Base-by-base conservation (phyloP, 1,139 yeast genomes). In the Diutina ranongensis region DNA sequence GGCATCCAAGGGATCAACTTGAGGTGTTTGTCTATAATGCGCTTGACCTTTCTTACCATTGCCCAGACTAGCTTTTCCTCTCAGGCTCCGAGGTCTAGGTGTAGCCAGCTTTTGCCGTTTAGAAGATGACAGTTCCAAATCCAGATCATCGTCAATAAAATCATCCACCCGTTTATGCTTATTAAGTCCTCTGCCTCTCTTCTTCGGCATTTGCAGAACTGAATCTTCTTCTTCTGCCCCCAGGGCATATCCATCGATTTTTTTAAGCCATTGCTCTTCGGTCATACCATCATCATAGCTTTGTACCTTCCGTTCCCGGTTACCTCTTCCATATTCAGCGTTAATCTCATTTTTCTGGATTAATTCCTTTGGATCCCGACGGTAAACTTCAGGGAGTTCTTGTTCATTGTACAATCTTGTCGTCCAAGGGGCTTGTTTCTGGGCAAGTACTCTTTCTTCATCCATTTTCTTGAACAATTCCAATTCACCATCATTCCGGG, bases 241-340 rank as follows among this genome's bases (percentile, higher is more conserved):
- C 42, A 38, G 42, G n/a, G 32, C 42, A n/a, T 38, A 38, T 1
- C 74, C 76, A 44, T 78, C 83, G 48, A 78, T 75, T 52, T 76
- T 76, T 55, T 65, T 70, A 49, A 83, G 64, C 92, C 92, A 83
- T 59, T 83, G 88, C 50, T 81, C 89, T 60, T 83, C 94, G 3
- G 87, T 76, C 54, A 83, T 62, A 49, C 80, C 76, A 56, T 82
- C 89, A 52, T 80, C 85, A 55, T 83, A 83, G 4, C 21, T n/a
- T 7, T 64, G 62, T 1, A 74, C 72, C 5, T 69, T 65, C 45
- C 85, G 74, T 55, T 81, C 86, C 60, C 89, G 72, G 22, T 73
- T 74, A 45, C 83, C 83, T 57, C 85, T 72, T 8, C 80, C 80
- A 47, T 76, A 74, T 25, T 71, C 80, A 4, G 32, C 42, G 25